A percentile compares a stretch with the other conserved stretches of the same genome.
phyloP scores from a whole-genome alignment of 2,329 filamentous ascomycete genomes.

The Neocucurbitaria cava region DNA sequence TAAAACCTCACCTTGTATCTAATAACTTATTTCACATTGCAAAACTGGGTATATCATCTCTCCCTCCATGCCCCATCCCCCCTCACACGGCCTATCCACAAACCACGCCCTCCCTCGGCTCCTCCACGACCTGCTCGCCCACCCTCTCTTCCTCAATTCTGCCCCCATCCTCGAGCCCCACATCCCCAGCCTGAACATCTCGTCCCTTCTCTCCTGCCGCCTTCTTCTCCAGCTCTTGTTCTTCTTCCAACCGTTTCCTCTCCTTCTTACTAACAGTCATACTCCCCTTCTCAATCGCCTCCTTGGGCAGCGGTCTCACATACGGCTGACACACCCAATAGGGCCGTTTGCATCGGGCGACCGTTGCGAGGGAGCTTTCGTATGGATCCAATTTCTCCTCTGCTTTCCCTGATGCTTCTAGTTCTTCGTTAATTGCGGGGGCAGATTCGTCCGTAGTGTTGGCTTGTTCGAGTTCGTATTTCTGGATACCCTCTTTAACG shows the following conservation, averaged over 20 bases:
- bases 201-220: constrained; percentile 46
- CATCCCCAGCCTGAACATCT: constrained; percentile 25
- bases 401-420: too few relatives aligned
- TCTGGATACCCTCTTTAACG: constrained; percentile 74
- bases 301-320: constrained; percentile 82
- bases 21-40: too few relatives aligned
- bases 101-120: constrained; percentile 55
- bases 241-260: constrained; percentile 46
- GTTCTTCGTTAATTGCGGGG: not conserved
- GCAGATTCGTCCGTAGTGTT: not conserved
- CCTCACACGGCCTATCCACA: constrained; percentile 48
- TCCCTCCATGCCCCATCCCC: too few relatives aligned
- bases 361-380: constrained; percentile 69
- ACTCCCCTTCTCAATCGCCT: constrained; percentile 83
- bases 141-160: constrained; percentile 66
- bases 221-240: constrained; percentile 52
- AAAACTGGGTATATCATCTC: too few relatives aligned
- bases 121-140: constrained; percentile 46
- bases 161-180: constrained; percentile 33
- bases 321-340: constrained; percentile 94
- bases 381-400: constrained; percentile 43
- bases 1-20: too few relatives aligned
- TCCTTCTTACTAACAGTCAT: constrained; percentile 76
- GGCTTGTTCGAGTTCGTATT: constrained; percentile 60
- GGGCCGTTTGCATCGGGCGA: constrained; percentile 77